Base-by-base conservation (phyloP, 306 rosid genomes). In the Cyclanthera cordifolia region DNA sequence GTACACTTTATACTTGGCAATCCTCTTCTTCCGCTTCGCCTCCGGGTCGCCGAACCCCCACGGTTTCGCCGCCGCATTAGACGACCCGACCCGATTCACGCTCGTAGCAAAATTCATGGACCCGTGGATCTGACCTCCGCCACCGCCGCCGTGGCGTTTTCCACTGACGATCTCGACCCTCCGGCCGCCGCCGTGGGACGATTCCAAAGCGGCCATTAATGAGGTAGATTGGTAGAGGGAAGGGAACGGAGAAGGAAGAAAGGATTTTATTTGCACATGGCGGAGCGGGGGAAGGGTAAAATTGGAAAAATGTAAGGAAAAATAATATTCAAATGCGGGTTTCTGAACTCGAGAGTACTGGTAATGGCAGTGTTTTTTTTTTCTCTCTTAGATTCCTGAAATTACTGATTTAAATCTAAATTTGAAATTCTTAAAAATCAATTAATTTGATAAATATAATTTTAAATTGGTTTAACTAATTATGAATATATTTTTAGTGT, bases 131-230 rank as follows among this genome's bases (percentile, higher is more conserved):
- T 71, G 74, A 34, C n/a, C 7, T 24, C 19, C 34, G 19, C 21
- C 30, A 13, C 64, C 69, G 14, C 65, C 60, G 17, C 86, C 79
- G 39, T 77, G 82, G 49, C 78, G 47, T 84, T 83, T 86, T 19
- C 96, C 90, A 81, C 96, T 86, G 74, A 89, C 90, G 16, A 83
- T 65, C 81, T 75, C 79, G 8, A 73, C n/a, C 77, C 80, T 75
- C 60, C 81, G 67, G 3, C 56, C 73, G 4, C 78, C 76, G 1
- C 81, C 72, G 41, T 66, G 52, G 3, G 53, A 81, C 43, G 83
- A 79, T 19, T 81, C 85, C 73, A 51, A 75, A 8, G 78, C 80
- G 37, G 81, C 84, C 96, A 85, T 69, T 3, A 43, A 30, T 13
- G 25, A 37, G 47, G 28, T 68, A 53, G 6, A n/a, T 17, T 28